Evolutionary conservation across 2,329 filamentous ascomycete genomes (phyloP), one percentile per base, ranked within the genome.

Genomic region (Phialocephala subalpina): DNA sequence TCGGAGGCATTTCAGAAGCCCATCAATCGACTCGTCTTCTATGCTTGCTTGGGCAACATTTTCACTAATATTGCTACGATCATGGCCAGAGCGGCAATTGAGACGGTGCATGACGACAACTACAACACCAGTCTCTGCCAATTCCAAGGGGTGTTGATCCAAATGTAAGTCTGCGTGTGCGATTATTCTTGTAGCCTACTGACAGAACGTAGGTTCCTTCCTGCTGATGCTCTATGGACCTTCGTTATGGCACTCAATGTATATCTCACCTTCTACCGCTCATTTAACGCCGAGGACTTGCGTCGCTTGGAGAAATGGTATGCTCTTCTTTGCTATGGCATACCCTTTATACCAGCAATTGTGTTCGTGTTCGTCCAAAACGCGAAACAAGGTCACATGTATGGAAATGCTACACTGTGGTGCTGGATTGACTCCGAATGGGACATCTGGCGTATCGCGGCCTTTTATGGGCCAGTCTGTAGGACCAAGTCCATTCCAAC

Each of bases 11-110:
- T 96, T 76, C 91, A 92, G 73, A 95, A 94, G 75, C 91, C 92
- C n/a, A 94, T 96, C 80, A 96, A 96, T 75, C 85, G 93, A 20
- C 83, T 97, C 0, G 89, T 95, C 11, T 95, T 97, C 77, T 96
- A 91, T 76, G 92, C 93, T 7, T 91, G 91, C 0, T 91, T 92
- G 74, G 93, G 92, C 9, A 97, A 97, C 74, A 83, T 95, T 72
- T 82, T 94, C 78, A 87, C 87, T 67, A 95, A 93, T 76, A 84
- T 93, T 20, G 92, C 89, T 0, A 94, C 92, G 0, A 78, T 95
- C 38, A 92, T 95, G 74, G 89, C 90, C 0, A 84, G 86, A 40
- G 82, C 84, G 0, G 91, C 87, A 45, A 79, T 92, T 7, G 70
- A 74, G 2, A 29, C 57, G 9, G 35, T 52, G 12, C 7, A 11